These are phyloP conservation scores for Trametes cingulata DNA, from an alignment of 768 basidiomycete species.

Conservation along the genomic window DNA sequence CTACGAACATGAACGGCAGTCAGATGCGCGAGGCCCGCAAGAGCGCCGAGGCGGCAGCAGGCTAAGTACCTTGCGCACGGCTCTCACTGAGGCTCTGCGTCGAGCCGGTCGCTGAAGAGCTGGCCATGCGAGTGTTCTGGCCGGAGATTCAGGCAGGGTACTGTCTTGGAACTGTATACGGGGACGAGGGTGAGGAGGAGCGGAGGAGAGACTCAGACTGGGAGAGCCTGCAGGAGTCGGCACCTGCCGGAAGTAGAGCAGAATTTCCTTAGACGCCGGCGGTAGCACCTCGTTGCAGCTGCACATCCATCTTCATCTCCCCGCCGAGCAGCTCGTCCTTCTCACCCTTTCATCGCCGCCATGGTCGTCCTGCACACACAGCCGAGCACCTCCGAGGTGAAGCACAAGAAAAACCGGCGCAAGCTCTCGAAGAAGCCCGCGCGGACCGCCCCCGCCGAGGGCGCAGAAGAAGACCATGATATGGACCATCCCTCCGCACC, in stretches of 20 bases:
- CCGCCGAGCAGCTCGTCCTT: background rate
- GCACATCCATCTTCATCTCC: constrained; percentile 8
- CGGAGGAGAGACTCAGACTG: background rate
- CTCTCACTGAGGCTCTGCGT: constrained; percentile 33
- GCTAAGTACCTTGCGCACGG: constrained; percentile 37
- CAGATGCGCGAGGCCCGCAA: constrained; percentile 2
- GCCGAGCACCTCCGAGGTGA: constrained; percentile 33
- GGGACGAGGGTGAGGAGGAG: background rate
- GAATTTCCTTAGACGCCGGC: constrained; percentile 25
- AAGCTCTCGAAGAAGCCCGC: constrained; percentile 43
- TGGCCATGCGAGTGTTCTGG: constrained; percentile 6
- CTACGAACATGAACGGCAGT: constrained; percentile 26
- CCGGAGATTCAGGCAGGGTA: too few relatives aligned
- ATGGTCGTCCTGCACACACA: constrained; percentile 46
- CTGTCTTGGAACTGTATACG: background rate
- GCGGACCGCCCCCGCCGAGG: constrained; percentile 20
- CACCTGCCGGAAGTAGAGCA: constrained; percentile 20
- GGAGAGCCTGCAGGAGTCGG: constrained; percentile 12
- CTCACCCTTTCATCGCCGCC: background rate
- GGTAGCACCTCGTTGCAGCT: constrained; percentile 9
- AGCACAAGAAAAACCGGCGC: constrained; percentile 47
- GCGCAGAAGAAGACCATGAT: constrained; percentile 24
- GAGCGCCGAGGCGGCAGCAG: background rate
- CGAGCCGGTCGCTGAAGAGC: constrained; percentile 8
- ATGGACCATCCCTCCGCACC: constrained; percentile 15